Evolutionary conservation across 306 rosid genomes (phyloP), one percentile per base, ranked within the genome.

Genomic region (Citrullus amarus): DNA sequence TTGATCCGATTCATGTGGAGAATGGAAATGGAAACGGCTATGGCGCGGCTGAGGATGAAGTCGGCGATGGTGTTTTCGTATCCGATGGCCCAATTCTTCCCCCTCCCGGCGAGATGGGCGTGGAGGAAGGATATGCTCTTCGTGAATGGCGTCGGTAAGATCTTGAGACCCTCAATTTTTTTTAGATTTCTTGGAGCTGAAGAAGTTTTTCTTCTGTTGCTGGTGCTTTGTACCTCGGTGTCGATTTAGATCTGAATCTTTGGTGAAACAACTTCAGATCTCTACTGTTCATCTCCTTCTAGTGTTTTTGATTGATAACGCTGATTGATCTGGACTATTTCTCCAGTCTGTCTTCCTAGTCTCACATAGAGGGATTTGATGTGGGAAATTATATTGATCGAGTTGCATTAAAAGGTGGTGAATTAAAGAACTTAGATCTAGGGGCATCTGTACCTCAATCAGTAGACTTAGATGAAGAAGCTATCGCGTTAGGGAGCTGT

Each of bases 81-180:
- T 87, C 98, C 2, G 97, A 92, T 66, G 98, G 97, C 38, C 98
- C 98, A 5, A 88, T 88, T 78, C 96, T 96, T 71, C 98, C 97
- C 18, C 93, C 92, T 11, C 99, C 98, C 3, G 39, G 51, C 57
- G 97, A 92, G 74, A 86, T 96, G 97, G 96, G 81, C 81, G 80
- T 87, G 13, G 99, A 96, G 78, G 99, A 96, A 88, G 99, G 99
- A 4, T 79, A 79, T 46, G 97, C 91, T 66, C 92, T 96, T 80
- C 97, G 99, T 10, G 98, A 96, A 83, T 96, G 99, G 99, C 89
- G 99, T 83, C 90, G 97, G 99, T 96, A 77, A 91, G 99, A 56
- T 69, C 70, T 85, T 76, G 68, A 81, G 39, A 79, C n/a, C 75
- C 55, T n/a, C 77, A 63, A 14, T 30, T 54, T 32, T 25, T 0